These are phyloP conservation scores for Eimeria falciformis DNA, from an alignment of 169 alveolate species.

Conservation along the genomic window DNA sequence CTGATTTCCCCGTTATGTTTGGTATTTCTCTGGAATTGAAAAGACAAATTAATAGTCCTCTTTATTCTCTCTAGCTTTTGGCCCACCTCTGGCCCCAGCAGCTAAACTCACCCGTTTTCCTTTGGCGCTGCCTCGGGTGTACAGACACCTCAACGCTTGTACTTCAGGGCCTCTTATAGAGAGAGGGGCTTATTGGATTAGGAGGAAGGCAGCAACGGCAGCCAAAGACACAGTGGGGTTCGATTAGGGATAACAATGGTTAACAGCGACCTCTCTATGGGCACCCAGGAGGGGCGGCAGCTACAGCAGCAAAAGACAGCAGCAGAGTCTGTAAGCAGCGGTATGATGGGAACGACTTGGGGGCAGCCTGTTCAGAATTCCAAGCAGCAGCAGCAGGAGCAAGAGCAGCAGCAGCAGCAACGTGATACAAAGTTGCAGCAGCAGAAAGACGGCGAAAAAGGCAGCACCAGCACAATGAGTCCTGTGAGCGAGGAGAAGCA, in stretches of 20 bases:
- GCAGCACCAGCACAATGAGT: background rate
- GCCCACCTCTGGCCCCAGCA: too few species aligned
- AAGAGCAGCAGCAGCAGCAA: constrained; percentile 2
- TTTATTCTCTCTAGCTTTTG: too few species aligned
- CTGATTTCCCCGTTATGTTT: too few species aligned
- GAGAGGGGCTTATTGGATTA: background rate
- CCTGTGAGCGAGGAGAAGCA: background rate
- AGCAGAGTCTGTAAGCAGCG: background rate
- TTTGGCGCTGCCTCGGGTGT: constrained; percentile 22
- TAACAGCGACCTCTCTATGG: background rate
- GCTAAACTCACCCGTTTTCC: too few species aligned
- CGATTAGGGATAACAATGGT: background rate
- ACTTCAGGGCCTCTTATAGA: constrained; percentile 20
- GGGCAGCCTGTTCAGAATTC: background rate
- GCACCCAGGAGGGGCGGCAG: background rate
- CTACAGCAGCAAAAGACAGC: constrained; percentile 17
- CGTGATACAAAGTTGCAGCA: background rate
- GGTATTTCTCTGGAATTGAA: too few species aligned
- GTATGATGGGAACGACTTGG: background rate
- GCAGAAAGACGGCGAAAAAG: background rate
- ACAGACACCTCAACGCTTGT: constrained; percentile 13
- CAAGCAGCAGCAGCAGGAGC: background rate
- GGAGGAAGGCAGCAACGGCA: too few species aligned
- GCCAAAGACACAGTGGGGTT: too few species aligned
- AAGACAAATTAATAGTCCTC: too few species aligned